Conservation (phyloP, 2,329 filamentous ascomycete species). For the Phialophora expanda region DNA sequence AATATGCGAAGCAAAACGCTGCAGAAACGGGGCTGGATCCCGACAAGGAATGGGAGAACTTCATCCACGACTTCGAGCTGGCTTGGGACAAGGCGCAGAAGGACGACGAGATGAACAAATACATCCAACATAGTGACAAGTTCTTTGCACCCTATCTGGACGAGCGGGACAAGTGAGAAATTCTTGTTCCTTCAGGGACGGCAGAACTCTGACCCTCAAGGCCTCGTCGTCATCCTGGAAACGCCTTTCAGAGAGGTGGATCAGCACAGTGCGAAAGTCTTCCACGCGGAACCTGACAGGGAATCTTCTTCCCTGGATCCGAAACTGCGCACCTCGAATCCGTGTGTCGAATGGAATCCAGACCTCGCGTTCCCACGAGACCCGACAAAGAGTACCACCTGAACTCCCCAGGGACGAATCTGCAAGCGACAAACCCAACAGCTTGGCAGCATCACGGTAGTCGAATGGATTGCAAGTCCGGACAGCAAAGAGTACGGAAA, state of each 20-base stretch:
- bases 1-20: conserved; percentile 18
- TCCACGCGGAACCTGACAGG: background rate
- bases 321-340: background rate
- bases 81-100: conserved; percentile 16
- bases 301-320: background rate
- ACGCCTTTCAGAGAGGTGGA: background rate
- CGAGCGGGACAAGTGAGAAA: background rate
- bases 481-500: background rate
- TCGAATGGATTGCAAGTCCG: background rate
- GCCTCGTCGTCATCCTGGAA: background rate
- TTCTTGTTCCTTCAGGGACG: background rate
- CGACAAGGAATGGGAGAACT: conserved; percentile 16
- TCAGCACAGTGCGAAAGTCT: background rate
- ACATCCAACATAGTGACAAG: background rate
- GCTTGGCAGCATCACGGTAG: background rate
- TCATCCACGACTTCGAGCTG: conserved; percentile 22
- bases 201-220: too few species aligned
- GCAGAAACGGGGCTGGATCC: conserved; percentile 21
- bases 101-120: background rate
- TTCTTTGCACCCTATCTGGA: background rate
- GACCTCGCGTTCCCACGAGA: background rate
- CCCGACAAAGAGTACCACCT: background rate
- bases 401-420: background rate
- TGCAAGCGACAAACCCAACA: background rate
- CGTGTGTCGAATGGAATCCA: background rate